Evolutionary conservation across 768 basidiomycete species (phyloP), one percentile per base, ranked within the genome.

Genomic region (Obba rivulosa): DNA sequence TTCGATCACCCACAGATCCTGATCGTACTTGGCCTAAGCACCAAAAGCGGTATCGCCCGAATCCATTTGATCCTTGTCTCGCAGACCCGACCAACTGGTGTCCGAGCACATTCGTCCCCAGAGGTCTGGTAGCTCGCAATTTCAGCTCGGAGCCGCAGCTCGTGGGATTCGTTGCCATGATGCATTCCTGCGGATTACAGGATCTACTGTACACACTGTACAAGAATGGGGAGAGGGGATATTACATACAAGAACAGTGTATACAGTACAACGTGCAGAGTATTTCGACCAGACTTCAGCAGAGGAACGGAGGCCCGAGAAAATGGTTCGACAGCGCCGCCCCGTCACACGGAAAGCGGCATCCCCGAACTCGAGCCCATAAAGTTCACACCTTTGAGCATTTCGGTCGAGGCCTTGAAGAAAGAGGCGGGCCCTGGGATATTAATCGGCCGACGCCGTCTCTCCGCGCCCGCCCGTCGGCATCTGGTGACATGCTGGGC

Each of bases 371-470:
- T 22, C 28, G 28, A 31, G 20, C 58, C 49, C 20, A 60, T 48
- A 3, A 46, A 43, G 48, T 52, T 59, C 21, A 66, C 61, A 31
- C 66, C 60, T 35, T 56, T 62, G 39, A 66, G 57, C 39, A 66
- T 49, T 21, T 61, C 62, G 2, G 56, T 52, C 2, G 62, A 57
- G 3, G 57, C 62, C 34, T 60, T 60, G 49, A 65, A 35, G 38
- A 66, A 39, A 31, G 54, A 43, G 5, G 48, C 57, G 11, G 59
- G 45, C 37, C 54, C 49, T 40, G 56, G 52, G 20, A 54, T 17
- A 16, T 39, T 20, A 8, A 52, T 40, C 18, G 41, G 49, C n/a
- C 50, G 46, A 31, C 50, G 45, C 38, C 46, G 9, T n/a, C 35
- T 37, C 35, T 21, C 45, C 13, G n/a, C 28, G 34, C 8, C 13